These are phyloP conservation scores for Cyberlindnera galapagoensis DNA, from an alignment of 805 yeast genomes.

Conservation along the genomic window DNA sequence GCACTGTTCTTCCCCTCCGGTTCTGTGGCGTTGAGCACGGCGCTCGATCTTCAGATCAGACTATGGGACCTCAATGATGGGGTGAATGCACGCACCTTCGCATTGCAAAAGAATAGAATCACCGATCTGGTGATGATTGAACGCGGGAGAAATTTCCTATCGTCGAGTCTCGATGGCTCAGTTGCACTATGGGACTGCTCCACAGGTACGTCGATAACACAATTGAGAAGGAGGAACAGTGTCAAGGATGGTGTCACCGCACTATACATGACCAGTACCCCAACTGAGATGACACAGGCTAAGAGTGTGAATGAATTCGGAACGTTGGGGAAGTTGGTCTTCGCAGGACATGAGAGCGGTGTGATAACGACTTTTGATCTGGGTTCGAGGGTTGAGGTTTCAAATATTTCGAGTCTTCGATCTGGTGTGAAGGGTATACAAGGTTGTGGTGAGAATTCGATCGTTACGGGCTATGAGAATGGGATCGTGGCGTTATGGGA, in stretches of 20 bases:
- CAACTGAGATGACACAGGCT: neutral
- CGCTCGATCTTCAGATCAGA: conserved; percentile 52
- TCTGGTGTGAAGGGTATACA: conserved; percentile 10
- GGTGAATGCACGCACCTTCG: conserved; percentile 41
- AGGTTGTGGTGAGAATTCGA: neutral
- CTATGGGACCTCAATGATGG: conserved; percentile 53
- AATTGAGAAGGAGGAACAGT: conserved; percentile 31
- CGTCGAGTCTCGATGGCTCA: conserved; percentile 49
- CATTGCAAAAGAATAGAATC: conserved; percentile 42
- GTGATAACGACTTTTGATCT: conserved; percentile 36
- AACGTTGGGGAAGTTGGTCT: conserved; percentile 35
- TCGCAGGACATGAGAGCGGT: conserved; percentile 37
- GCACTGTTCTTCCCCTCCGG: conserved; percentile 57
- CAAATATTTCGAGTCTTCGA: conserved; percentile 23
- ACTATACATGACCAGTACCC: conserved; percentile 9
- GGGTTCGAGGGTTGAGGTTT: conserved; percentile 18
- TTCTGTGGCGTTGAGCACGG: conserved; percentile 50
- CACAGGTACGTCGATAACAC: conserved; percentile 37
- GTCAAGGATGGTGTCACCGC: conserved; percentile 31
- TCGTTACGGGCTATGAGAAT: conserved; percentile 30
- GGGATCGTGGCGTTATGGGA: conserved; percentile 38
- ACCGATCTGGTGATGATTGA: conserved; percentile 49
- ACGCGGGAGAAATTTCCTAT: conserved; percentile 59
- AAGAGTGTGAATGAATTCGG: conserved; percentile 42
- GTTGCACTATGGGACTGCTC: conserved; percentile 69